Percentiles rank a stretch among this genome's conserved stretches.
phyloP scores from a whole-genome alignment of 2,329 filamentous ascomycete species.

The Biscogniauxia marginata region DNA sequence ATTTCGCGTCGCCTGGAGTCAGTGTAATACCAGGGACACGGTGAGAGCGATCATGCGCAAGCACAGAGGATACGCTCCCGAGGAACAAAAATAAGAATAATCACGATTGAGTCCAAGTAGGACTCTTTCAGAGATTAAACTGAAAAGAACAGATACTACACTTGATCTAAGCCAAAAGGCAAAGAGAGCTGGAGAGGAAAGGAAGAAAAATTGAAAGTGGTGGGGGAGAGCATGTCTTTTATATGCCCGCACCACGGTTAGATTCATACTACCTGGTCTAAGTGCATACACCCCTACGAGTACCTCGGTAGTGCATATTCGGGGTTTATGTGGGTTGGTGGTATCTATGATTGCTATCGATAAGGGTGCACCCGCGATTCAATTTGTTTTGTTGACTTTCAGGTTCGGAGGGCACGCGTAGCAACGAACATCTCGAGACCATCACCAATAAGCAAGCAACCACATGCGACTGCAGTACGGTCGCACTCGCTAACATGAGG shows the following conservation, averaged over 20 bases:
- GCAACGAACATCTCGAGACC: slow-evolving; percentile 21
- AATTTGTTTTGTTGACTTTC: slow-evolving; percentile 26
- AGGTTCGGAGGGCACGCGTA: slow-evolving; percentile 16
- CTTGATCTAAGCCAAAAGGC: slow-evolving; percentile 69
- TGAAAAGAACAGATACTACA: slow-evolving; percentile 96
- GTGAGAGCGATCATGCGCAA: slow-evolving; percentile 64
- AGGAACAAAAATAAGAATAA: slow-evolving; percentile 75
- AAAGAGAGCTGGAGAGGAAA: slow-evolving; percentile 55
- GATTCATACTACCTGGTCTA: neutral
- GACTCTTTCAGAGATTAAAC: slow-evolving; percentile 88
- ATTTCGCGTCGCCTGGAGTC: slow-evolving; percentile 66
- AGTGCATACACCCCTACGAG: neutral
- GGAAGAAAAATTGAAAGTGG: slow-evolving; percentile 29
- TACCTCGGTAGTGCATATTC: slow-evolving; percentile 7
- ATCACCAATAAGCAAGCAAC: slow-evolving; percentile 17
- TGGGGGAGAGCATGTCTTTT: slow-evolving; percentile 1
- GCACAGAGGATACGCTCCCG: slow-evolving; percentile 59
- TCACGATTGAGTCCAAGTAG: slow-evolving; percentile 66
- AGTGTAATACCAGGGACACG: slow-evolving; percentile 75
- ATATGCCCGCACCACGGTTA: neutral
- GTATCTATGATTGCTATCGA: neutral
- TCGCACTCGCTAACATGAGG: slow-evolving; percentile 57
- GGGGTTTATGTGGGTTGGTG: slow-evolving; percentile 8
- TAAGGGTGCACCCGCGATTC: neutral
- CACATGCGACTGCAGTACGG: slow-evolving; percentile 15